Base-by-base conservation (phyloP, 139 green algal species). In the Ettlia oleoabundans region DNA sequence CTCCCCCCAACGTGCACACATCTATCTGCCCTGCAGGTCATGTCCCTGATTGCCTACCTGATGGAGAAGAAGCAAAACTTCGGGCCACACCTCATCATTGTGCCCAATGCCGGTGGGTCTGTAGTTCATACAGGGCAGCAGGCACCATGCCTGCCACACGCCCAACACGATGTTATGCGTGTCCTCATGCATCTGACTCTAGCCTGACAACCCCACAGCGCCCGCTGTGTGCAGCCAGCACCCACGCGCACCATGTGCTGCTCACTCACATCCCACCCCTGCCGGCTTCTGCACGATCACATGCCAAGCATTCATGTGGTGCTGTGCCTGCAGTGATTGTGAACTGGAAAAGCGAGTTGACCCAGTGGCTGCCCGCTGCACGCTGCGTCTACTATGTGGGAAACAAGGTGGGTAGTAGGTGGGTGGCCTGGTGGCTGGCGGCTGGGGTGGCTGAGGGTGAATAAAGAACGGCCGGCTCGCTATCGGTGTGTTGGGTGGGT, bases 71-170 rank as follows among this genome's bases (percentile, higher is more conserved):
- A 98, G 89, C 86, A 91, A 83, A 96, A 98, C 88, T 97, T 92
- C 62, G 95, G 94, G 15, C 97, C 96, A 1, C 97, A 98, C 91
- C 90, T 99, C 30, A 98, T 99, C 87, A 98, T 98, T 67, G 95
- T 98, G 64, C 97, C 97, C 77, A 98, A 99, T 79, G 96, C 96
- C 9, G 74, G 74, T 68, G 51, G 33, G 72, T 28, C n/a, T n/a
- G n/a, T n/a, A n/a, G n/a, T n/a, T n/a, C n/a, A n/a, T n/a, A n/a
- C n/a, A n/a, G n/a, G n/a, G n/a, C n/a, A n/a, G n/a, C 28, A 3
- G 28, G 61, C 61, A 2, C 22, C n/a, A n/a, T n/a, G n/a, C n/a
- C n/a, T n/a, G n/a, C n/a, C n/a, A n/a, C n/a, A n/a, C n/a, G n/a
- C n/a, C n/a, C n/a, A n/a, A n/a, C n/a, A n/a, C n/a, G n/a, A n/a